Conservation (phyloP, 2,329 filamentous ascomycete species). For the Aschersonia sp. region DNA sequence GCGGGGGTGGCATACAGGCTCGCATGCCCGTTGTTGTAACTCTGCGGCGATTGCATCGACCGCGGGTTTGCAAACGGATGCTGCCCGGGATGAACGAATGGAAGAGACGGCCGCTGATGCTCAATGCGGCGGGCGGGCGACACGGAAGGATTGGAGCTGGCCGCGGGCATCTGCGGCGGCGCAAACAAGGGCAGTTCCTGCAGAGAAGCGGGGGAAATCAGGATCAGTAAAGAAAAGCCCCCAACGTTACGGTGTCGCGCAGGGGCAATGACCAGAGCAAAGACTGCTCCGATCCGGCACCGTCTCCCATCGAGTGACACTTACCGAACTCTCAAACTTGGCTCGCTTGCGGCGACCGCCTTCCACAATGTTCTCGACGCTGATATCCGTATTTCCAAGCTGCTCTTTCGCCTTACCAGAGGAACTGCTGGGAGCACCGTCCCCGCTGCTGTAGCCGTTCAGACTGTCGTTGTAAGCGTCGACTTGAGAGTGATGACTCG, state of each 20-base stretch:
- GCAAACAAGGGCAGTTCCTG: constrained; percentile 94
- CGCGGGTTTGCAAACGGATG: constrained; percentile 68
- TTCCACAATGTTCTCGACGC: constrained; percentile 94
- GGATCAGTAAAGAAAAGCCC: too few relatives aligned
- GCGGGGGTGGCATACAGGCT: constrained; percentile 50
- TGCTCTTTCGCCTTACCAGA: constrained; percentile 66
- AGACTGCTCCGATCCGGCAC: not conserved
- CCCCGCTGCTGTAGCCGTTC: constrained; percentile 75
- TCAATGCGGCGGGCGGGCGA: constrained; percentile 76
- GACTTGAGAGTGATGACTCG: constrained; percentile 26
- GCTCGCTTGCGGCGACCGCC: constrained; percentile 89
- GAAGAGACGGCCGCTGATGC: constrained; percentile 55
- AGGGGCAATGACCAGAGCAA: not conserved
- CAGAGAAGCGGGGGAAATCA: not conserved
- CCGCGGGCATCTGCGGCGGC: constrained; percentile 82
- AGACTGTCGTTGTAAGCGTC: constrained; percentile 51
- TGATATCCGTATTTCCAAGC: constrained; percentile 90
- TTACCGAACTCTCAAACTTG: constrained; percentile 94
- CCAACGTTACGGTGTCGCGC: too few relatives aligned
- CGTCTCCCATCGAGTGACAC: constrained; percentile 16
- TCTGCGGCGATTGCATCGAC: constrained; percentile 72
- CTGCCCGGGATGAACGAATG: constrained; percentile 61
- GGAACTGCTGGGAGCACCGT: constrained; percentile 62
- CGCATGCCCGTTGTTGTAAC: constrained; percentile 35
- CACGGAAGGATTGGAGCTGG: constrained; percentile 93